These are phyloP conservation scores for Ensete ventricosum DNA, from an alignment of 176 grass and related monocot species.

Conservation along the genomic window DNA sequence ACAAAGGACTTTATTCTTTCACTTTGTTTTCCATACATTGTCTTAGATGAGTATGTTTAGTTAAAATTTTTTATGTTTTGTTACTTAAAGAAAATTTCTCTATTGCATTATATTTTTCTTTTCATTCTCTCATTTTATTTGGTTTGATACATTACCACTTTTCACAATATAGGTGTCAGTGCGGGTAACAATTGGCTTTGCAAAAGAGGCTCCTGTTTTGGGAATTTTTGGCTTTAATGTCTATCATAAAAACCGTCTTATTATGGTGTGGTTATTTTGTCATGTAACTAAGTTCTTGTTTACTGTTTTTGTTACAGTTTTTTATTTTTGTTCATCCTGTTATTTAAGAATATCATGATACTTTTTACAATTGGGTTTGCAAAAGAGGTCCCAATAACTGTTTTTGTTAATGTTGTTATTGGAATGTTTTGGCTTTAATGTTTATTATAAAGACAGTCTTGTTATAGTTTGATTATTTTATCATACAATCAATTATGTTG, in stretches of 20 bases:
- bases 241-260: constrained; percentile 92
- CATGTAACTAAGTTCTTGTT: background rate
- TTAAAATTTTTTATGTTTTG: too few relatives aligned
- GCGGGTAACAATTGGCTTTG: constrained; percentile 74
- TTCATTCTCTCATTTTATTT: constrained; percentile 10
- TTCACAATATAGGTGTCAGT: constrained; percentile 39
- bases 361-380: constrained; percentile 65
- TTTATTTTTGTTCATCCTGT: too few relatives aligned
- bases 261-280: constrained; percentile 49
- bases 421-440: constrained; percentile 91
- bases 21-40: too few relatives aligned
- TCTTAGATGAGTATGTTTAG: too few relatives aligned
- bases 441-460: constrained; percentile 87
- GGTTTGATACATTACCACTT: constrained; percentile 14
- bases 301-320: background rate
- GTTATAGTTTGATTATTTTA: constrained; percentile 50
- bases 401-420: constrained; percentile 22
- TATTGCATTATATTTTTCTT: too few relatives aligned
- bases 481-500: too few relatives aligned
- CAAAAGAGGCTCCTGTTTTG: constrained; percentile 94
- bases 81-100: too few relatives aligned
- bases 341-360: too few relatives aligned
- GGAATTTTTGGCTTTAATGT: constrained; percentile 98
- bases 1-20: too few relatives aligned
- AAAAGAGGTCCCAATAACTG: constrained; percentile 56